Evolutionary conservation across 805 yeast species (phyloP).

Genomic region (Vanderwaltozyma verrucispora): DNA sequence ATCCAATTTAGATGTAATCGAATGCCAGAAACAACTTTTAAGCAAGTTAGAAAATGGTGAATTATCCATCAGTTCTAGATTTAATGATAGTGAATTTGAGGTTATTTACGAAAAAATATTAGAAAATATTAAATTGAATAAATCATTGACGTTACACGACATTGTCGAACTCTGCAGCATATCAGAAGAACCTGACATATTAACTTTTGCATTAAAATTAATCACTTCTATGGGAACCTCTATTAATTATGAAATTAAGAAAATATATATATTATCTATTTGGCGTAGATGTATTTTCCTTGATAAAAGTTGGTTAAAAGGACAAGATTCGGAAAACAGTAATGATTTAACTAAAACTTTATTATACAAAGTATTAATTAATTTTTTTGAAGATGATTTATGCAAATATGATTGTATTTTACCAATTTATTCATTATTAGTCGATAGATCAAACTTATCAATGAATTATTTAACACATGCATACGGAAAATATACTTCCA

Average conservation of each 20-base stretch:
- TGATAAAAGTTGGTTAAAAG: conserved; percentile 38
- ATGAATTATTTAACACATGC: conserved; percentile 1
- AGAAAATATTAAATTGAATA: conserved; percentile 21
- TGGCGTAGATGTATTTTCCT: conserved; percentile 51
- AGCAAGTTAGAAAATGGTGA: conserved; percentile 20
- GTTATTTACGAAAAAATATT: conserved; percentile 16
- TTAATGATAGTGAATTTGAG: conserved; percentile 14
- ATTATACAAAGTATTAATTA: conserved; percentile 36
- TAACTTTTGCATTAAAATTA: conserved; percentile 41
- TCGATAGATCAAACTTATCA: conserved; percentile 2
- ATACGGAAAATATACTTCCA: conserved; percentile 7
- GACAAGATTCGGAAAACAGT: too few relatives aligned
- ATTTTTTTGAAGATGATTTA: conserved; percentile 28
- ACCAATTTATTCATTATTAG: conserved; percentile 16
- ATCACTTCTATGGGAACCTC: conserved; percentile 31
- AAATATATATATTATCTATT: conserved; percentile 29
- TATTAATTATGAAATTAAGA: conserved; percentile 25
- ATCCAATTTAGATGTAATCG: conserved; percentile 36
- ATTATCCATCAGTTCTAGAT: conserved; percentile 16
- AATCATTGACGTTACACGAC: conserved; percentile 34
- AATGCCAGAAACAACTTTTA: conserved; percentile 37
- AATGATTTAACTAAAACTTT: conserved; percentile 36
- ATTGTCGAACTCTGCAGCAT: conserved; percentile 44
- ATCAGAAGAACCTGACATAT: conserved; percentile 30
- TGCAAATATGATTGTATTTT: conserved; percentile 21